Conservation (phyloP, 768 basidiomycete species). For the Rossbeevera mucosa region DNA sequence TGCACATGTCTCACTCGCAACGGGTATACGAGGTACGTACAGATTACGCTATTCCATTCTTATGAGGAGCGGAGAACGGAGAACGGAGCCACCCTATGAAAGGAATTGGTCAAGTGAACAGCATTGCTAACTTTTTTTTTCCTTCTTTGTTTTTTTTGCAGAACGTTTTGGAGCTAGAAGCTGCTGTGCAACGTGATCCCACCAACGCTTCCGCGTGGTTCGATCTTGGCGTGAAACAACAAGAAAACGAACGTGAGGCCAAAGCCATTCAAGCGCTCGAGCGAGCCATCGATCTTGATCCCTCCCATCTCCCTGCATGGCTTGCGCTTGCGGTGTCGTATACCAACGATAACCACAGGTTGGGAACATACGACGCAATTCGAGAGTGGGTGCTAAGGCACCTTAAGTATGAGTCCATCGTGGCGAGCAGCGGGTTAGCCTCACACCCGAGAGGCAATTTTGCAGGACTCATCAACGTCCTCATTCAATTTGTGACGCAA, state of each 20-base stretch:
- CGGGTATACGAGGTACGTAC: slow-evolving; percentile 39
- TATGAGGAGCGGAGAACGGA: slow-evolving; percentile 11
- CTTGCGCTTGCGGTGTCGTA: slow-evolving; percentile 87
- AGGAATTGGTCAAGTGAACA: neutral
- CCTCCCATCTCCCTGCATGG: slow-evolving; percentile 73
- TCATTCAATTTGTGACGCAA: slow-evolving; percentile 76
- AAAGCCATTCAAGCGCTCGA: slow-evolving; percentile 84
- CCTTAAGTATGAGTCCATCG: slow-evolving; percentile 43
- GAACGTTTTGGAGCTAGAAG: slow-evolving; percentile 88
- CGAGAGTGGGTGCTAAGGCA: slow-evolving; percentile 77
- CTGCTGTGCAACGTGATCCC: slow-evolving; percentile 76
- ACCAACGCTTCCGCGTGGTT: slow-evolving; percentile 76
- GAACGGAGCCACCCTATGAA: slow-evolving; percentile 1
- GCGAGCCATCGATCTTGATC: slow-evolving; percentile 77
- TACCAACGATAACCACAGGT: slow-evolving; percentile 82
- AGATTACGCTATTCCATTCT: slow-evolving; percentile 5
- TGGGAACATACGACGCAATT: slow-evolving; percentile 74
- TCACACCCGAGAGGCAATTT: slow-evolving; percentile 32
- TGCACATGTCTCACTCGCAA: slow-evolving; percentile 30
- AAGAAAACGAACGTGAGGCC: slow-evolving; percentile 93
- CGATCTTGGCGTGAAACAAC: slow-evolving; percentile 91
- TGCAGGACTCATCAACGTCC: slow-evolving; percentile 58
- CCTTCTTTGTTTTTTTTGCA: slow-evolving; percentile 32
- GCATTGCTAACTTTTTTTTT: slow-evolving; percentile 17
- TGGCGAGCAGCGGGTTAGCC: slow-evolving; percentile 34